Percentiles rank a stretch among this genome's conserved stretches.
These are phyloP conservation scores for Trametes villosa DNA, from an alignment of 768 basidiomycete species.

Conservation along the genomic window DNA sequence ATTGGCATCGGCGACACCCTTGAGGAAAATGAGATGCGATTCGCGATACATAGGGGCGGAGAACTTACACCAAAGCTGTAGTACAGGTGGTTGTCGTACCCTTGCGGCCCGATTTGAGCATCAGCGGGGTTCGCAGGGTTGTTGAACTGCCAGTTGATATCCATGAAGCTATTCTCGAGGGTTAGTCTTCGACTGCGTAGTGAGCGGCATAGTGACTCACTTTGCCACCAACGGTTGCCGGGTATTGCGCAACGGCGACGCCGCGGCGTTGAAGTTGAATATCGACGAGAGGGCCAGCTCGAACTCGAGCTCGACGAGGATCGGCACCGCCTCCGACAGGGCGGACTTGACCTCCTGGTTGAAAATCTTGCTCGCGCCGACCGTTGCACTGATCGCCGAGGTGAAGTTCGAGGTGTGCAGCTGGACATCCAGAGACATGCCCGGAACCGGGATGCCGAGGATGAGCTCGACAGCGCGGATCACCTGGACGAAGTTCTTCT, in stretches of 20 bases:
- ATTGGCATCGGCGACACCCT: slow-evolving; percentile 75
- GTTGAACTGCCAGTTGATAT: slow-evolving; percentile 75
- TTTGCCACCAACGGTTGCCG: slow-evolving; percentile 41
- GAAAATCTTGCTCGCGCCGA: slow-evolving; percentile 25
- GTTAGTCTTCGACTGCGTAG: neutral
- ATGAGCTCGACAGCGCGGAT: slow-evolving; percentile 66
- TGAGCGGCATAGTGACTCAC: slow-evolving; percentile 32
- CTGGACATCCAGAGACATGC: slow-evolving; percentile 22
- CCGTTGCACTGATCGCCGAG: slow-evolving; percentile 34
- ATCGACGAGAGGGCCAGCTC: slow-evolving; percentile 17
- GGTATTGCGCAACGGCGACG: slow-evolving; percentile 21
- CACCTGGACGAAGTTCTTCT: slow-evolving; percentile 69
- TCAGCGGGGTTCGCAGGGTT: slow-evolving; percentile 72
- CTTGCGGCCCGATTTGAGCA: slow-evolving; percentile 69
- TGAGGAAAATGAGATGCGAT: neutral
- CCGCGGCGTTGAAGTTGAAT: slow-evolving; percentile 30
- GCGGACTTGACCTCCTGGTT: slow-evolving; percentile 38
- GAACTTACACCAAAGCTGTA: slow-evolving; percentile 67
- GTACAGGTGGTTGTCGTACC: slow-evolving; percentile 82
- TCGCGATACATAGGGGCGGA: neutral
- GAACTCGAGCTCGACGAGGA: slow-evolving; percentile 38
- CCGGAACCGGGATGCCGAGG: slow-evolving; percentile 55
- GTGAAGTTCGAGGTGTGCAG: slow-evolving; percentile 40
- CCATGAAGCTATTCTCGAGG: slow-evolving; percentile 66
- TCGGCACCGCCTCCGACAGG: slow-evolving; percentile 41